These are phyloP conservation scores for Tarenaya hassleriana DNA, from an alignment of 345 rosid species.

Conservation along the genomic window DNA sequence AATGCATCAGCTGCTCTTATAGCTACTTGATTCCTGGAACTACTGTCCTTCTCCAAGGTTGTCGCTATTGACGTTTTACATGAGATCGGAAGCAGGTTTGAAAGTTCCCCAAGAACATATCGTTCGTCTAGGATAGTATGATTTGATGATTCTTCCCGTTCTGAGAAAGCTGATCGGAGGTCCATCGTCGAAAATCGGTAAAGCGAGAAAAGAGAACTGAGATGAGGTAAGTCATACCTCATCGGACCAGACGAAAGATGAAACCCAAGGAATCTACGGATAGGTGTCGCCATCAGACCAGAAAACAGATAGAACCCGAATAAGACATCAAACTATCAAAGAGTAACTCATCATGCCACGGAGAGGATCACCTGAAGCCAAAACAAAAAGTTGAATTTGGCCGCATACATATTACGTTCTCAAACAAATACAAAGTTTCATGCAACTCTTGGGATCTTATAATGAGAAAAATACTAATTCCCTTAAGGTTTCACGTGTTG, in stretches of 20 bases:
- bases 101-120: constrained; percentile 49
- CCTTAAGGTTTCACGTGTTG: too few species aligned
- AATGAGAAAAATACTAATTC: too few species aligned
- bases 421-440: too few species aligned
- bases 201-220: constrained; percentile 11
- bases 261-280: constrained; percentile 9
- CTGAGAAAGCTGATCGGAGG: constrained; percentile 10
- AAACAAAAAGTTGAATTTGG: too few species aligned
- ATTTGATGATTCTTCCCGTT: constrained; percentile 19
- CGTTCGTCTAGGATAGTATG: constrained; percentile 35
- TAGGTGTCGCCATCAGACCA: constrained; percentile 27
- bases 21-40: constrained; percentile 18
- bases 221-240: constrained; percentile 20
- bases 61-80: constrained; percentile 16
- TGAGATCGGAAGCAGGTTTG: constrained; percentile 47
- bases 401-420: too few species aligned
- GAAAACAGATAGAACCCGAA: not conserved
- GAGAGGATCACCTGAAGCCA: too few species aligned
- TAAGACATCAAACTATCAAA: too few species aligned
- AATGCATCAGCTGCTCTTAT: constrained; percentile 35
- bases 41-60: constrained; percentile 2
- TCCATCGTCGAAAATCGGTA: constrained; percentile 21
- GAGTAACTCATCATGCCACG: too few species aligned
- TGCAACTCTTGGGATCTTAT: too few species aligned
- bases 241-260: constrained; percentile 1